phyloP scores from a whole-genome alignment of 495 filamentous ascomycete species.

The Aspergillus ostianus region DNA sequence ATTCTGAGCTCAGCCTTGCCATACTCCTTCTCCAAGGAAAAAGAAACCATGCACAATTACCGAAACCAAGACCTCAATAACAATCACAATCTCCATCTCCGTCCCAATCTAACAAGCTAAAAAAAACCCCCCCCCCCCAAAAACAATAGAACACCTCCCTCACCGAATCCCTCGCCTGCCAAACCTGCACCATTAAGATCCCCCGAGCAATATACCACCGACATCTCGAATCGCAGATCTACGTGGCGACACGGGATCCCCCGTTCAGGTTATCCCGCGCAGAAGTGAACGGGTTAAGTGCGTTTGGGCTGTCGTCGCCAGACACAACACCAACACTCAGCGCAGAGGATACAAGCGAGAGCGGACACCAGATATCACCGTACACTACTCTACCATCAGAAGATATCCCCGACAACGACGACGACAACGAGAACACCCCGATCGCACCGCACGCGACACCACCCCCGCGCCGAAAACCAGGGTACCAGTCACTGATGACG shows the following conservation, averaged over 20 bases:
- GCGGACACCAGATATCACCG: too few relatives aligned
- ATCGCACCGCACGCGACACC: slow-evolving; percentile 13
- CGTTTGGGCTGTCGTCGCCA: neutral
- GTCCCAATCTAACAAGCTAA: too few relatives aligned
- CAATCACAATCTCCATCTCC: too few relatives aligned
- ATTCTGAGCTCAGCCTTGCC: too few relatives aligned
- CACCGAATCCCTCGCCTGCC: neutral
- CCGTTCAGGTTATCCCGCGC: neutral
- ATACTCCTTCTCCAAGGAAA: too few relatives aligned
- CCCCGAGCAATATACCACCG: neutral
- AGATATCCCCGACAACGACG: slow-evolving; percentile 1
- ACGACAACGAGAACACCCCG: slow-evolving; percentile 17
- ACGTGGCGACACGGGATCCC: neutral
- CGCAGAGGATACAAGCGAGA: too few relatives aligned
- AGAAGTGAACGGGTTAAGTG: neutral
- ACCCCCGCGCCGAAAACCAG: neutral
- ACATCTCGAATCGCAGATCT: neutral
- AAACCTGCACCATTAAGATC: neutral
- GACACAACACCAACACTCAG: neutral
- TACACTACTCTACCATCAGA: too few relatives aligned
- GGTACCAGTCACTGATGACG: slow-evolving; percentile 23
- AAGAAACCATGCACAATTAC: too few relatives aligned
- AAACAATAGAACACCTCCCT: neutral
- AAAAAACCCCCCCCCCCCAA: neutral
- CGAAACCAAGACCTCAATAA: too few relatives aligned